Conservation (phyloP, 306 rosid genomes). For the Astragalus glycyphyllos region DNA sequence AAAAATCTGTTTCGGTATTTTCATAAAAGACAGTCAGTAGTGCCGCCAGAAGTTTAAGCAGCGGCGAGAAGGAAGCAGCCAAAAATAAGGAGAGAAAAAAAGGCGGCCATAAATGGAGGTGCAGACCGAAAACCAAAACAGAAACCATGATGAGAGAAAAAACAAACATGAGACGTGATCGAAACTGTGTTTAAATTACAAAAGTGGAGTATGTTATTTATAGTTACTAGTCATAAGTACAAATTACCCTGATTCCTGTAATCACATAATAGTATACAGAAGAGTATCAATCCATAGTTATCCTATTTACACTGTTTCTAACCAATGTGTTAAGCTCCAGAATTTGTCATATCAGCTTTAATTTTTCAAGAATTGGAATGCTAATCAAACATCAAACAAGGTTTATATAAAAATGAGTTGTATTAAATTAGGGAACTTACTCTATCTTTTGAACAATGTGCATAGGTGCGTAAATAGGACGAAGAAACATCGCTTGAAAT, state of each 20-base stretch:
- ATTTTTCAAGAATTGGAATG: constrained; percentile 7
- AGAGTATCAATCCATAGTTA: not conserved
- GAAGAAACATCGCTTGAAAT: constrained; percentile 60
- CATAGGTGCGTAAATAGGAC: constrained; percentile 76
- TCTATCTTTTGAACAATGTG: constrained; percentile 85
- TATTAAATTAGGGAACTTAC: constrained; percentile 68
- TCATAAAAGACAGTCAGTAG: too few species aligned
- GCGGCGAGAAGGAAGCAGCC: too few species aligned
- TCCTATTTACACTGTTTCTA: not conserved
- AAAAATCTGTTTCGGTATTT: too few species aligned
- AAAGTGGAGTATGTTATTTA: too few species aligned
- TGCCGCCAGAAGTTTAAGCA: too few species aligned
- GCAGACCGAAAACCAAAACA: too few species aligned
- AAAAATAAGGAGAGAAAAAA: too few species aligned
- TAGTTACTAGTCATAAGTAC: too few species aligned
- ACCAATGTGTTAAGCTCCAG: constrained; percentile 5
- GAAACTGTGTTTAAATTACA: too few species aligned
- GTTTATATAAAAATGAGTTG: constrained; percentile 3
- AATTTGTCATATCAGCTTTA: not conserved
- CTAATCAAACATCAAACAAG: constrained; percentile 14
- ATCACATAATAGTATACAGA: not conserved
- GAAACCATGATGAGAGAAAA: too few species aligned
- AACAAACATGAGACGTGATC: too few species aligned
- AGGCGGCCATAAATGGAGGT: too few species aligned
- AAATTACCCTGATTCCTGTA: not conserved